Evolutionary conservation across 768 basidiomycete species (phyloP).

Genomic region (Flagelloscypha sp.): DNA sequence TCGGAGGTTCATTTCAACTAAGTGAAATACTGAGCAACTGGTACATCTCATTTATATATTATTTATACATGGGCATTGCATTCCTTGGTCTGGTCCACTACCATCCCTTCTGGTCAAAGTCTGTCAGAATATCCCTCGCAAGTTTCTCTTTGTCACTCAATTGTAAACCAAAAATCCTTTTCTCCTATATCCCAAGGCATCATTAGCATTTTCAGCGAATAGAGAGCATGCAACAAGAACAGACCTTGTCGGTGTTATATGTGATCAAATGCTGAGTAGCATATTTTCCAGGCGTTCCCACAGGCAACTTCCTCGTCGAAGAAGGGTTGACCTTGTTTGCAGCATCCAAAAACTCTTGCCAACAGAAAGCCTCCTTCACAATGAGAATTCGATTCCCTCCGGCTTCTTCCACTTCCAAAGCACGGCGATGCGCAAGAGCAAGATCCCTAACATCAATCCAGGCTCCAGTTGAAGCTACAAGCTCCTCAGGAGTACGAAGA

Average conservation of each 20-base stretch:
- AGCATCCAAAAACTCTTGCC: conserved; percentile 31
- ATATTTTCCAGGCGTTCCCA: conserved; percentile 25
- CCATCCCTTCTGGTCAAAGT: conserved; percentile 27
- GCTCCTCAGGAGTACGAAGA: too few species aligned
- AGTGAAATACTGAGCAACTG: too few species aligned
- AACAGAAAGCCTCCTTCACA: conserved; percentile 20
- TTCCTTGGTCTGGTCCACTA: too few species aligned
- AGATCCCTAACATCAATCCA: conserved; percentile 52
- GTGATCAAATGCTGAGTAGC: conserved; percentile 14
- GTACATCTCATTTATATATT: too few species aligned
- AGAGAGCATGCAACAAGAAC: too few species aligned
- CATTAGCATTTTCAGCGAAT: too few species aligned
- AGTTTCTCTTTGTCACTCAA: conserved; percentile 22
- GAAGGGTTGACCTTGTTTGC: conserved; percentile 20
- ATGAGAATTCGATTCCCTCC: conserved; percentile 52
- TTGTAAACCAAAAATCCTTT: conserved; percentile 23
- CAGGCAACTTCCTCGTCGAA: conserved; percentile 15
- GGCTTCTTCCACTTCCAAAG: conserved; percentile 43
- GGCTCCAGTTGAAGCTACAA: conserved; percentile 14
- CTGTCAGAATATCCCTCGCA: conserved; percentile 21
- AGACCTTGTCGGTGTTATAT: conserved; percentile 22
- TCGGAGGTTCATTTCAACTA: too few species aligned
- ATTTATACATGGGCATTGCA: too few species aligned
- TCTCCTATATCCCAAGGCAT: too few species aligned
- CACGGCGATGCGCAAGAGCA: conserved; percentile 45